Evolutionary conservation across 805 yeast species (phyloP).

Genomic region (Candida berthetii): DNA sequence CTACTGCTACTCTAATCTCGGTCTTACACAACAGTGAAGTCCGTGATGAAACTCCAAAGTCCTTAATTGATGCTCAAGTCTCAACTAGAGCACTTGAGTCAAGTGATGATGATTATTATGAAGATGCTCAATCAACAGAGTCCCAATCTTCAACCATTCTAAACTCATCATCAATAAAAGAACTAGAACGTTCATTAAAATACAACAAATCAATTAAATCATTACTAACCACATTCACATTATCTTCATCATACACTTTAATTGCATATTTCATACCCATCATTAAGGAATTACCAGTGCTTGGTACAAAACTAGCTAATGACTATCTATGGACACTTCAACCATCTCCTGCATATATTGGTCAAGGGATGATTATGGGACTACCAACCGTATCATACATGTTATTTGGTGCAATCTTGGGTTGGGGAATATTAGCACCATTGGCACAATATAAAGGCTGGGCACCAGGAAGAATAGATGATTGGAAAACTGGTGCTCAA

Average conservation of each 20-base stretch:
- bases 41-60: conserved; percentile 9
- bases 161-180: conserved; percentile 27
- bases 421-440: conserved; percentile 93
- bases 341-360: conserved; percentile 95
- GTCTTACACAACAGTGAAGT: conserved; percentile 74
- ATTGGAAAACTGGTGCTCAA: conserved; percentile 91
- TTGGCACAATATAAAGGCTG: conserved; percentile 62
- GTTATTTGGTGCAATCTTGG: conserved; percentile 83
- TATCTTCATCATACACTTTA: conserved; percentile 71
- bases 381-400: conserved; percentile 83
- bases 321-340: conserved; percentile 81
- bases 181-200: conserved; percentile 19
- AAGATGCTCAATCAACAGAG: too few species aligned
- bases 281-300: conserved; percentile 63
- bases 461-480: conserved; percentile 88
- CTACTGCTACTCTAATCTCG: conserved; percentile 89
- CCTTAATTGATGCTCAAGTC: too few species aligned
- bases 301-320: conserved; percentile 59
- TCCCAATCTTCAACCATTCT: too few species aligned
- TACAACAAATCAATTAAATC: conserved; percentile 57
- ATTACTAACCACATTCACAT: conserved; percentile 50
- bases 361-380: conserved; percentile 98
- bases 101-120: too few species aligned
- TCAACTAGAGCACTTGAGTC: too few species aligned
- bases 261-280: conserved; percentile 68